Conservation (phyloP, 2,329 filamentous ascomycete genomes). For the Ilyonectria destructans region DNA sequence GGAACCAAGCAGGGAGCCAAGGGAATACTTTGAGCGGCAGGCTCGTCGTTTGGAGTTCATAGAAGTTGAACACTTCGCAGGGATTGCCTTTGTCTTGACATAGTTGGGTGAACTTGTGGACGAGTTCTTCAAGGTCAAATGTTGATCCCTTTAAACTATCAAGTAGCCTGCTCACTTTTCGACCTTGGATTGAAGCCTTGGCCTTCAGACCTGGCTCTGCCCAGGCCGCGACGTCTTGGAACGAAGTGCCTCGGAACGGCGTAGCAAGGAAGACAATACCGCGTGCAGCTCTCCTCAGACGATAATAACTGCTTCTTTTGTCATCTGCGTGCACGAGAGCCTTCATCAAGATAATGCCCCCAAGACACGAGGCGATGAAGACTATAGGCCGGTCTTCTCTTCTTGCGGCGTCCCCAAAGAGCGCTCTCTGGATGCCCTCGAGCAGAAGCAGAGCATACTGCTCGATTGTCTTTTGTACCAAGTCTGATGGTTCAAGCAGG, state of each 20-base stretch:
- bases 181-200: neutral
- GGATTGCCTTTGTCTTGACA: neutral
- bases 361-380: conserved; percentile 8
- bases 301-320: neutral
- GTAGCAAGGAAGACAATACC: conserved; percentile 1
- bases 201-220: neutral
- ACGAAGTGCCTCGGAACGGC: neutral
- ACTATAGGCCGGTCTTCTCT: neutral
- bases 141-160: neutral
- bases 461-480: neutral
- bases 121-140: neutral
- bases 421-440: neutral
- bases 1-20: neutral
- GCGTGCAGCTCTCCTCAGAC: neutral
- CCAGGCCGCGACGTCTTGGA: conserved; percentile 4
- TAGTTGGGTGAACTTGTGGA: neutral
- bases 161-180: neutral
- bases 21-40: neutral
- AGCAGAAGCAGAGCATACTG: conserved; percentile 7
- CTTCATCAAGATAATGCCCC: conserved; percentile 6
- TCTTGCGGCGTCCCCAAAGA: no score
- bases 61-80: conserved; percentile 6
- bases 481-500: neutral
- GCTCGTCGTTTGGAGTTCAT: neutral
- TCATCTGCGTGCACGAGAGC: neutral